These are phyloP conservation scores for Oryza longistaminata DNA, from an alignment of 176 grass and related monocot species.

Conservation along the genomic window DNA sequence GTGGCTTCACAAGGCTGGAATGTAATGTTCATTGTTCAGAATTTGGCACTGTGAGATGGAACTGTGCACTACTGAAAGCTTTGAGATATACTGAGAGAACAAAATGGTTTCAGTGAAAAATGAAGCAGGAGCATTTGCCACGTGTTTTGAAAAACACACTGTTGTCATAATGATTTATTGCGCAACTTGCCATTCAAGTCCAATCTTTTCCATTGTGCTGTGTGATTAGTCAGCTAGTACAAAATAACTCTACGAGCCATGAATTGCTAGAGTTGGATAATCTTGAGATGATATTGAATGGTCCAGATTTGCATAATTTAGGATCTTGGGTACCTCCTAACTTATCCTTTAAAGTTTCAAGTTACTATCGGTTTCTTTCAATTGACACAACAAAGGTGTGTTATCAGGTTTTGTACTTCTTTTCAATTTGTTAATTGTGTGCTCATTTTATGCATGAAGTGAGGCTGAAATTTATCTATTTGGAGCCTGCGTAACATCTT, in stretches of 20 bases:
- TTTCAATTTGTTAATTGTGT: conserved; percentile 22
- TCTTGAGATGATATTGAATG: neutral
- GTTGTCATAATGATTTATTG: neutral
- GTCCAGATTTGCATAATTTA: neutral
- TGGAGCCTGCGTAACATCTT: conserved; percentile 83
- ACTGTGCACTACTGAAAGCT: neutral
- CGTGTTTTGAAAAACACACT: neutral
- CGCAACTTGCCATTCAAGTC: neutral
- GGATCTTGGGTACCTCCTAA: conserved; percentile 10
- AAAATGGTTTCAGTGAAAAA: neutral
- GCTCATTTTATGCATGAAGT: conserved; percentile 47
- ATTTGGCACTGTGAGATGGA: neutral
- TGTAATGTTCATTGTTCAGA: neutral
- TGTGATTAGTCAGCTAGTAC: neutral
- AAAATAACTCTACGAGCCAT: neutral
- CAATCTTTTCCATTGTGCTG: neutral
- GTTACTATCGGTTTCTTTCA: neutral
- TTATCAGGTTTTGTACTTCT: neutral
- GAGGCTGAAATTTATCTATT: conserved; percentile 94
- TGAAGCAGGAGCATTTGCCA: neutral
- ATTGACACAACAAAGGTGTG: neutral
- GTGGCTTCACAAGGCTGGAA: neutral
- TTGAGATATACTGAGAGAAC: neutral
- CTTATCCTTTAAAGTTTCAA: neutral
- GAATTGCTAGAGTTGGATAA: neutral